Evolutionary conservation across 2,329 filamentous ascomycete species (phyloP).

Genomic region (Exophiala oligosperma): DNA sequence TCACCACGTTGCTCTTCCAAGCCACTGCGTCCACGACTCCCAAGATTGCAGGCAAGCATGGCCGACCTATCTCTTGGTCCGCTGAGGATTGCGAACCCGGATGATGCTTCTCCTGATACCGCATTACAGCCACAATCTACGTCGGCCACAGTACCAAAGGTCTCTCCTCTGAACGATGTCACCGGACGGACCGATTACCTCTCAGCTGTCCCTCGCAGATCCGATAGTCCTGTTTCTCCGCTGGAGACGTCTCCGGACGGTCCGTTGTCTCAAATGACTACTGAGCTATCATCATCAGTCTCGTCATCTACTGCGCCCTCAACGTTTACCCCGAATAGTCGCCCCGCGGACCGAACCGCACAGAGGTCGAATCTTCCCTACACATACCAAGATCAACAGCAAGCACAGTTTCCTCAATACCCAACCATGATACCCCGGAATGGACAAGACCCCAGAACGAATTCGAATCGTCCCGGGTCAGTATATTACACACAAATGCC

Average conservation of each 20-base stretch:
- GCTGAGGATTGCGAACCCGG: constrained; percentile 94
- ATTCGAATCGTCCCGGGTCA: constrained; percentile 47
- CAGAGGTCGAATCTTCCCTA: constrained; percentile 44
- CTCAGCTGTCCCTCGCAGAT: constrained; percentile 12
- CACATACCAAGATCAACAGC: constrained; percentile 46
- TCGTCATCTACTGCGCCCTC: constrained; percentile 11
- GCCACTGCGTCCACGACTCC: constrained; percentile 24
- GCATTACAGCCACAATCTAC: constrained; percentile 29
- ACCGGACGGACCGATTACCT: constrained; percentile 22
- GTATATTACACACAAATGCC: constrained; percentile 47
- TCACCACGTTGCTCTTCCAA: constrained; percentile 11
- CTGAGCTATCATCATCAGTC: constrained; percentile 6
- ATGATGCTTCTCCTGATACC: constrained; percentile 59
- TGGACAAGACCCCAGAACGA: constrained; percentile 38
- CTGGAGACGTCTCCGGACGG: constrained; percentile 18
- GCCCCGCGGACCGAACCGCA: constrained; percentile 22
- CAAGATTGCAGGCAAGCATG: constrained; percentile 19
- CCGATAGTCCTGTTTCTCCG: constrained; percentile 28
- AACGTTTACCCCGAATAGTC: constrained; percentile 16
- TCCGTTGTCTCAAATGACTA: constrained; percentile 10
- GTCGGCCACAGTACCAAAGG: constrained; percentile 14
- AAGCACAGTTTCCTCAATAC: constrained; percentile 44
- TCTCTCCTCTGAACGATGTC: constrained; percentile 24
- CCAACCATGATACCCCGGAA: constrained; percentile 44
- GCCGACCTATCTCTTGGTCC: constrained; percentile 76